These are phyloP conservation scores for Calonectria ilicicola DNA, from an alignment of 2,329 filamentous ascomycete genomes.

Conservation along the genomic window DNA sequence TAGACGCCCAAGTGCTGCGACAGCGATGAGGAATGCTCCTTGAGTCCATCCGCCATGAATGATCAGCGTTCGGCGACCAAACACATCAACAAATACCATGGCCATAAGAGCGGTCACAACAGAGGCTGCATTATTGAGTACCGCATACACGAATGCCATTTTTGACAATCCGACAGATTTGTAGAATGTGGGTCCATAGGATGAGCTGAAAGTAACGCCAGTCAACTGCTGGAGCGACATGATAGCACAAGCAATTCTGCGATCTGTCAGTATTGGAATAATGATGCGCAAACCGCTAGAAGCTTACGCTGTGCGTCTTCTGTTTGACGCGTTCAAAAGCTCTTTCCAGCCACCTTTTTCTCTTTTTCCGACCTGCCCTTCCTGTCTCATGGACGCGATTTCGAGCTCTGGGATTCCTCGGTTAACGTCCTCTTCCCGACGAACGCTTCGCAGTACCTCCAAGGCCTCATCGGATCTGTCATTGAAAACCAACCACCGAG, in stretches of 20 bases:
- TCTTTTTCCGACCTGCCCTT: not conserved
- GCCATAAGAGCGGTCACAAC: not conserved
- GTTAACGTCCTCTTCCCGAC: not conserved
- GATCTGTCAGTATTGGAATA: not conserved
- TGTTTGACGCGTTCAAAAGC: not conserved
- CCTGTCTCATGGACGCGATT: not conserved
- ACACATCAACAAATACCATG: not conserved
- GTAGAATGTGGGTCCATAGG: not conserved
- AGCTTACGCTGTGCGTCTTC: not conserved
- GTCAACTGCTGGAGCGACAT: not conserved
- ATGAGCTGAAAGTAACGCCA: not conserved
- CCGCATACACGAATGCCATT: not conserved
- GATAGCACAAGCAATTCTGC: not conserved
- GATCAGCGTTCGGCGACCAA: not conserved
- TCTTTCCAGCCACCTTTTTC: not conserved
- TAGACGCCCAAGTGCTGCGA: not conserved
- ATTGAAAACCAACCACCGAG: constrained; percentile 1
- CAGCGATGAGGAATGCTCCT: not conserved
- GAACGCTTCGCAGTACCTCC: not conserved
- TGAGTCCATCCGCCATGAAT: not conserved
- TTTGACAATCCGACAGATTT: not conserved
- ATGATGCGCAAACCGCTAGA: not conserved
- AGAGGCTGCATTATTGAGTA: not conserved
- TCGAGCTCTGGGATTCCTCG: not conserved
- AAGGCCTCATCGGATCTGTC: not conserved